Evolutionary conservation across 768 basidiomycete genomes (phyloP), one percentile per base, ranked within the genome.

Genomic region (Mrakia gelida): DNA sequence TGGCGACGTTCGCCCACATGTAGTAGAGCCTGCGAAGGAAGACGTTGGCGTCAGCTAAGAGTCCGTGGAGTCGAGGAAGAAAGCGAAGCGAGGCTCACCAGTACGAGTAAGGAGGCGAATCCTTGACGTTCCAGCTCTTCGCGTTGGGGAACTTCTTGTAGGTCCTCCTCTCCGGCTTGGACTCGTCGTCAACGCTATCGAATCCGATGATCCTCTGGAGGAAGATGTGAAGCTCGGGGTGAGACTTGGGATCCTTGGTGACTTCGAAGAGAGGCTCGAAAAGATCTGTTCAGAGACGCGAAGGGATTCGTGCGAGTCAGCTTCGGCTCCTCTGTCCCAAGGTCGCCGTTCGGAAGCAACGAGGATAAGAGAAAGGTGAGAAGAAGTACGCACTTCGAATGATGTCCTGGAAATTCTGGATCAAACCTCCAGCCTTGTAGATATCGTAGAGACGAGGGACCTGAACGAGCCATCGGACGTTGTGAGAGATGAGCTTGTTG

Each of bases 151-250:
- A 97, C 83, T 97, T 98, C 82, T 91, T 92, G 83, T 97, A 92
- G 65, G 97, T 90, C 38, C 97, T 87, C 75, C 94, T 87, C 84
- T 99, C 97, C 0, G 90, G 87, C 85, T 98, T 98, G 2, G 93
- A 95, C 85, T 99, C 97, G 81, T 99, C 97, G 81, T 99, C 97
- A 30, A 99, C 97, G n/a, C 92, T 95, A 82, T 98, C 97, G 82
- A 99, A 97, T 8, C 97, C 97, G 73, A 98, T 85, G 9, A 98
- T 95, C 8, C 97, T 91, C 84, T 97, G 95, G 49, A 99, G 86
- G 86, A 99, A 95, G 52, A 96, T 87, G 82, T 98, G 96, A 16
- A 99, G 87, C 81, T 98, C 95, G 0, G 96, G 97, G 82, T 98
- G 96, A 2, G 89, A 90, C 3, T 86, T 84, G 0, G 97, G 97